Conservation (phyloP, 805 yeast species). For the Saccharomycopsis amapae region DNA sequence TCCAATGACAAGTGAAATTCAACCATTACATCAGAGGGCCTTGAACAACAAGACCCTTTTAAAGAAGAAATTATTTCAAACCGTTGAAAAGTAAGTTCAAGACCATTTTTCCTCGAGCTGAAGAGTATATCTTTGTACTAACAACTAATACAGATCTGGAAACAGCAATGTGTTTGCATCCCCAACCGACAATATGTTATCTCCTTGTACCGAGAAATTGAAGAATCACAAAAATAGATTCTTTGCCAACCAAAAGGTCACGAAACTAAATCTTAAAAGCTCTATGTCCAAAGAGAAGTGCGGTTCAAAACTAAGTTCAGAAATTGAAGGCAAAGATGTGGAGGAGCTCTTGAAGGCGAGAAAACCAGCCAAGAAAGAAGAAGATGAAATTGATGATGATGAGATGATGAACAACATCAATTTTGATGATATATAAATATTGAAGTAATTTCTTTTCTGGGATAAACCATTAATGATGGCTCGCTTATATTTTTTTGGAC, state of each 20-base stretch:
- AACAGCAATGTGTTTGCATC: constrained; percentile 31
- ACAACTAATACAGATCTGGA: too few relatives aligned
- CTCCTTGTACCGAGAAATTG: constrained; percentile 53
- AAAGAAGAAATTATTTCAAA: constrained; percentile 26
- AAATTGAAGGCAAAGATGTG: constrained; percentile 1
- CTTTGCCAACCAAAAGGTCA: constrained; percentile 23
- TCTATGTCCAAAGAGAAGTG: not conserved
- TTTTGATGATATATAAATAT: constrained; percentile 16
- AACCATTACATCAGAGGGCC: constrained; percentile 26
- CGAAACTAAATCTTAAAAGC: constrained; percentile 23
- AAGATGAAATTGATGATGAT: constrained; percentile 16
- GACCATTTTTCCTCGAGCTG: too few relatives aligned
- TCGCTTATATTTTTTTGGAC: too few relatives aligned
- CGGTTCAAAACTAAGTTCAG: not conserved
- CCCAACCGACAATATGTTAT: constrained; percentile 51
- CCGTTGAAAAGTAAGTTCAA: constrained; percentile 10
- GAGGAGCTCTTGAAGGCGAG: constrained; percentile 17
- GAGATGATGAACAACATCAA: constrained; percentile 13
- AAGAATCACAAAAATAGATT: constrained; percentile 36
- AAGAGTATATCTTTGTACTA: too few relatives aligned
- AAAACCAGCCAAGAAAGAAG: not conserved
- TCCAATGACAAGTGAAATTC: constrained; percentile 26
- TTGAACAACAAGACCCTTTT: constrained; percentile 11
- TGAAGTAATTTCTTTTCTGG: not conserved
- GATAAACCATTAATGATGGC: too few relatives aligned